Percentiles rank a stretch among this genome's conserved stretches.
Evolutionary conservation across 768 basidiomycete genomes (phyloP).

Genomic region (Lyophyllum shimeji): DNA sequence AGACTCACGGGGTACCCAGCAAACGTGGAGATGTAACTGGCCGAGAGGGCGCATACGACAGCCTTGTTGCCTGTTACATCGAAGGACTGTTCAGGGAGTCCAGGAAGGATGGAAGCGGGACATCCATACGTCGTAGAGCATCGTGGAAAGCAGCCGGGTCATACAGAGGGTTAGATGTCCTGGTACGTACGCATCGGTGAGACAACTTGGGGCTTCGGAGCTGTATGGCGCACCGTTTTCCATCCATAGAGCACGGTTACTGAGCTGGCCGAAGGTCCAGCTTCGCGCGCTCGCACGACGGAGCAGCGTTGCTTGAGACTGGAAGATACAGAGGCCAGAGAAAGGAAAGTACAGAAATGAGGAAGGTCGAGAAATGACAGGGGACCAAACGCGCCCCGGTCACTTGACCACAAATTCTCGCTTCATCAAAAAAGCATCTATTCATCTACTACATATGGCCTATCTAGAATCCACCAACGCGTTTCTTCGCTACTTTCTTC

Average conservation of each 20-base stretch:
- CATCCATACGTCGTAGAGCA: conserved; percentile 59
- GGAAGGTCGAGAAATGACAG: not conserved
- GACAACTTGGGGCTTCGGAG: conserved; percentile 1
- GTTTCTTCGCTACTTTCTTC: conserved; percentile 64
- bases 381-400: conserved; percentile 26
- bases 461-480: conserved; percentile 71
- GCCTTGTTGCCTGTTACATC: conserved; percentile 70
- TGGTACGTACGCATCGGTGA: conserved; percentile 29
- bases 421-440: not conserved
- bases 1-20: conserved; percentile 80
- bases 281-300: conserved; percentile 69
- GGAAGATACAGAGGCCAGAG: conserved; percentile 13
- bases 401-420: conserved; percentile 25
- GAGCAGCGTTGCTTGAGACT: conserved; percentile 15
- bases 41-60: conserved; percentile 86
- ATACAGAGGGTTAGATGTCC: conserved; percentile 63
- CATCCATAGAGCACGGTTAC: conserved; percentile 76
- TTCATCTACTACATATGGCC: not conserved
- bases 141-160: conserved; percentile 63
- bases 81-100: conserved; percentile 15
- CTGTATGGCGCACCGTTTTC: conserved; percentile 48
- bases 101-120: conserved; percentile 7
- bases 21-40: conserved; percentile 90
- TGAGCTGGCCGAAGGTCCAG: conserved; percentile 69
- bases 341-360: conserved; percentile 6